Base-by-base conservation (phyloP, 2,329 filamentous ascomycete genomes). In the Aspergillus niger region DNA sequence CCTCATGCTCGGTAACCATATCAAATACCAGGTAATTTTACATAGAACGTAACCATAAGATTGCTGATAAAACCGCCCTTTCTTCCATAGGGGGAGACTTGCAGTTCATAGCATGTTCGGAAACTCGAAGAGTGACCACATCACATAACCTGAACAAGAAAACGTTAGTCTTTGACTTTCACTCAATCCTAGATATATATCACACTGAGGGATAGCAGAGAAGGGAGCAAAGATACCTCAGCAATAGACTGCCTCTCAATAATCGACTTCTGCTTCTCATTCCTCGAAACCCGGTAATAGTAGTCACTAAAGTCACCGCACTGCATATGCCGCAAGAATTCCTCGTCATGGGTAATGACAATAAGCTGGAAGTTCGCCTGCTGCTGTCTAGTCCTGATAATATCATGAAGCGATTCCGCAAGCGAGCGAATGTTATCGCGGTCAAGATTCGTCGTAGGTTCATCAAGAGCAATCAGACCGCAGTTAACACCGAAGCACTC, bases 311-410 rank as follows among this genome's bases (percentile, higher is more conserved):
- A 98, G 67, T 99, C 94, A 24, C 88, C 89, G 75, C 92, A 97
- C 67, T 92, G 89, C 95, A 99, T 99, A 72, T 92, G 87, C 57
- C 90, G 85, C 72, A 99, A 74, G 71, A 99, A 99, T 71, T 97
- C 92, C 79, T 98, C 96, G 78, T 99, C 95, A 82, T 99, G 95
- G 4, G 95, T 99, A 76, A 99, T 99, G 71, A 99, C 91, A 72
- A 99, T 95, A 58, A 99, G 86, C 81, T 99, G 96, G 77, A 99
- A 97, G 75, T 99, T 99, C 58, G 88, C 86, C 82, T 99, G 95
- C 63, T 89, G 86, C 74, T 90, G 87, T 7, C 96, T 87, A 15
- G 88, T 81, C 69, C 89, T 85, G 78, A 99, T 98, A 72, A 99
- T 97, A 70, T 89, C 86, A 71, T 95, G 89, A 69, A 99, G 79